Evolutionary conservation across 176 grass and related monocot genomes (phyloP), one percentile per base, ranked within the genome.

Genomic region (Aegilops bicornis): DNA sequence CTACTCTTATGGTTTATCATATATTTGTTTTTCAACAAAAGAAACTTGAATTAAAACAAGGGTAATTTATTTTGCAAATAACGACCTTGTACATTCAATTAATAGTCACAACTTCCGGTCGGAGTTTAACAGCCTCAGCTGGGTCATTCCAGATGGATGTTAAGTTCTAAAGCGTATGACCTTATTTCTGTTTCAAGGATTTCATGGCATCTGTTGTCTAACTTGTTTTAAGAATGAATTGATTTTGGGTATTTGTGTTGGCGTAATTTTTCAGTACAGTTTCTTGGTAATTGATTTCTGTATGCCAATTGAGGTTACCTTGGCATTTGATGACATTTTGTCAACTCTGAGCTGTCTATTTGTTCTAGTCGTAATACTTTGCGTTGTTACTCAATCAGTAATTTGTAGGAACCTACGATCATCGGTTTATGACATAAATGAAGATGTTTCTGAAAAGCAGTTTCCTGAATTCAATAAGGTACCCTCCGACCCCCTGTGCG

Each of bases 381-480:
- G 10, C 66, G 43, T 73, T 66, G 43, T 45, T 45, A 83, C 22
- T 77, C 74, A 32, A 78, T 68, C 37, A 15, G n/a, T 67, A 16
- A 31, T 69, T 78, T 95, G 81, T 85, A 98, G 96, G 82, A 78
- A 95, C 33, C 73, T 91, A 66, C 89, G 86, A 79, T 85, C 86
- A 22, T 92, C 82, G 19, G 90, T 94, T 24, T 98, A 95, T 91
- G 85, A 86, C 85, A 66, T 98, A 73, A 88, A 92, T 91, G 91
- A 89, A 68, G 90, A 86, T 85, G 80, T 95, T 89, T 89, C 91
- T 85, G 88, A 86, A 88, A 88, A 75, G 59, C 84, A 88, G 74
- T 98, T 95, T 89, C 96, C 93, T 82, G 89, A 79, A 30, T 98
- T 98, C 77, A 85, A 83, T 64, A 92, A 91, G 85, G 96, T 94